A percentile compares a stretch with the other conserved stretches of the same genome.
These are phyloP conservation scores for Cardamine resedifolia DNA, from an alignment of 345 rosid genomes.

Conservation along the genomic window DNA sequence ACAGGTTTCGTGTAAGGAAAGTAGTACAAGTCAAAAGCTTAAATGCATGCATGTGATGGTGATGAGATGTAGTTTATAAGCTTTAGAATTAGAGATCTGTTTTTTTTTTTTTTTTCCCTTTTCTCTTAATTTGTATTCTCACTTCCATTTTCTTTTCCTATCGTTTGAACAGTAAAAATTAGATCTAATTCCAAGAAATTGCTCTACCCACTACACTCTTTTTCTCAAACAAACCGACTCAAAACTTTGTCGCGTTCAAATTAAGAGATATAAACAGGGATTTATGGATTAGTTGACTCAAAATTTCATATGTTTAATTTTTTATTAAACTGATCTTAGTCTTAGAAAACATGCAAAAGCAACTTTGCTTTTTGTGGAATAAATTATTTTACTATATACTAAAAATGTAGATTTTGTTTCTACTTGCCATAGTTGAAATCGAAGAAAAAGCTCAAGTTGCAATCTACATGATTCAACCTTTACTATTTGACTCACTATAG, in stretches of 20 bases:
- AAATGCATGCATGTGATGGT: conserved; percentile 42
- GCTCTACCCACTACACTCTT: background rate
- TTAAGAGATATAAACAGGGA: background rate
- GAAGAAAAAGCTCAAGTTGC: conserved; percentile 13
- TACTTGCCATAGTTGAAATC: conserved; percentile 12
- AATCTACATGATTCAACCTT: conserved; percentile 41
- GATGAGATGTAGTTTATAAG: conserved; percentile 31
- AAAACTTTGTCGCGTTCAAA: conserved; percentile 21
- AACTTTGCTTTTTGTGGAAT: background rate
- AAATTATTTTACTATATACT: background rate
- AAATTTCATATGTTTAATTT: background rate
- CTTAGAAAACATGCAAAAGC: conserved; percentile 6
- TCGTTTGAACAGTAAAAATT: conserved; percentile 37
- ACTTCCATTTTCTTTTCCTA: background rate
- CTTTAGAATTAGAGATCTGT: conserved; percentile 22
- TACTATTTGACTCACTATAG: conserved; percentile 32
- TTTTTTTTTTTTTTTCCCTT: background rate
- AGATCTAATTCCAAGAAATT: conserved; percentile 27
- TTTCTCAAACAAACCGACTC: conserved; percentile 12
- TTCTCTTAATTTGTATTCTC: conserved; percentile 23
- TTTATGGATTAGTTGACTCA: background rate
- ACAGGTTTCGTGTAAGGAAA: conserved; percentile 39
- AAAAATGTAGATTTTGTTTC: conserved; percentile 17
- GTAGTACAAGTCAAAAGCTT: conserved; percentile 40
- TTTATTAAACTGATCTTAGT: background rate